phyloP scores from a whole-genome alignment of 331 rosid species.

The Rhamnella rubrinervis region DNA sequence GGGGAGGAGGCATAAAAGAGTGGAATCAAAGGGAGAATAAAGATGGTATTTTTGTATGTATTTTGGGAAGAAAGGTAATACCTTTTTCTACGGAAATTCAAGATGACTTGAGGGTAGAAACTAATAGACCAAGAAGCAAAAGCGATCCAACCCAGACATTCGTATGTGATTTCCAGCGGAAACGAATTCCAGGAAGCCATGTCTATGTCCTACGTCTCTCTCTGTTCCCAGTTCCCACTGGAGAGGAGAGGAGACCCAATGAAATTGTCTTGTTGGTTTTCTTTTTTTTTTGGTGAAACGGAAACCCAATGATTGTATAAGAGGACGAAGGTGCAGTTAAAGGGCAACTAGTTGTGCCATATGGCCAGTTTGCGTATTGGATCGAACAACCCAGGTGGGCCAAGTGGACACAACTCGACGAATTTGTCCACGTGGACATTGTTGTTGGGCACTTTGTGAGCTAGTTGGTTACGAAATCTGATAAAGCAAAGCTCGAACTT shows the following conservation, averaged over 20 bases:
- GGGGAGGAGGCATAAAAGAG: background rate
- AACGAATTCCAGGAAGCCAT: conserved; percentile 92
- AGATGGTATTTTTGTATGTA: background rate
- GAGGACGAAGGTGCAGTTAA: too few relatives aligned
- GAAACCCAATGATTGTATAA: too few relatives aligned
- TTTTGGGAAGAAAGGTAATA: background rate
- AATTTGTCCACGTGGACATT: too few relatives aligned
- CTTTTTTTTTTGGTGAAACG: too few relatives aligned
- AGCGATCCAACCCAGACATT: conserved; percentile 79
- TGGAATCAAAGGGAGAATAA: background rate
- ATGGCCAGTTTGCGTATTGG: too few relatives aligned
- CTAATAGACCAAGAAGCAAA: conserved; percentile 75
- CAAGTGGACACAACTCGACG: too few relatives aligned
- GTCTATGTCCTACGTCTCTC: background rate
- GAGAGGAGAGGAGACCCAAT: background rate
- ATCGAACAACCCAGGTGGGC: too few relatives aligned
- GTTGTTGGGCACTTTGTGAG: too few relatives aligned
- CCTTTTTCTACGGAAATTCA: conserved; percentile 62
- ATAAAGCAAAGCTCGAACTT: too few relatives aligned
- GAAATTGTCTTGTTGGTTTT: background rate
- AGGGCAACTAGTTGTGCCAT: too few relatives aligned
- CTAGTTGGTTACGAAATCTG: too few relatives aligned
- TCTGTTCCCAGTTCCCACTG: background rate
- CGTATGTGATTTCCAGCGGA: conserved; percentile 56
- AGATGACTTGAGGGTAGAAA: conserved; percentile 87